Evolutionary conservation across 257 asterid genomes (phyloP).

Genomic region (Paulownia fortunei): DNA sequence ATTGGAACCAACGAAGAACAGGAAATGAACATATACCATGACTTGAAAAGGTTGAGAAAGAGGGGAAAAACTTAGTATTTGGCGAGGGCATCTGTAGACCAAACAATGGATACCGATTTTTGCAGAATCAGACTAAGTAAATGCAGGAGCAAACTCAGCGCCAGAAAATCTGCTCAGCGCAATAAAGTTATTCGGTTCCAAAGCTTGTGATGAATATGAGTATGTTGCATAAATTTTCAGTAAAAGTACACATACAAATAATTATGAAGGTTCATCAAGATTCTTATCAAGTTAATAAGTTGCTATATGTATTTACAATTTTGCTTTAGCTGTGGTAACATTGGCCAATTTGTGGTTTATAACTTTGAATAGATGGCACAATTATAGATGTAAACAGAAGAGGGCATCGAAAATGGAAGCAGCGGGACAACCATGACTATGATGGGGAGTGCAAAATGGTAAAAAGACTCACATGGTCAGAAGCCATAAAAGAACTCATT

Average conservation of each 20-base stretch:
- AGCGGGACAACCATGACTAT: constrained; percentile 20
- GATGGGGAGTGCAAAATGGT: not conserved
- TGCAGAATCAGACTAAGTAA: not conserved
- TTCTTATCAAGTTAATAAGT: not conserved
- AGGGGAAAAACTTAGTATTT: not conserved
- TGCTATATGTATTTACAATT: no score
- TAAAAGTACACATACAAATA: not conserved
- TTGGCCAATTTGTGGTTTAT: not conserved
- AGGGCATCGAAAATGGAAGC: not conserved
- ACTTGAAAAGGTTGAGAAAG: not conserved
- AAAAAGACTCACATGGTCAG: not conserved
- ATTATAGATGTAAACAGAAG: not conserved
- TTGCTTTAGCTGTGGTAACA: not conserved
- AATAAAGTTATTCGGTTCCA: not conserved
- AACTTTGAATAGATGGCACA: not conserved
- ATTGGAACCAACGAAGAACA: not conserved
- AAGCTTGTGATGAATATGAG: no score
- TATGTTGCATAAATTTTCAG: not conserved
- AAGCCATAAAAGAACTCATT: not conserved
- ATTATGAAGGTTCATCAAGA: not conserved
- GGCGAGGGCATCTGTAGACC: not conserved
- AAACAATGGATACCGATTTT: not conserved
- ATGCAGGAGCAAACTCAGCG: not conserved
- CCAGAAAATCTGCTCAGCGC: not conserved
- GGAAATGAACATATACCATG: not conserved